These are phyloP conservation scores for Cucurbita moschata DNA, from an alignment of 306 rosid species.

Conservation along the genomic window DNA sequence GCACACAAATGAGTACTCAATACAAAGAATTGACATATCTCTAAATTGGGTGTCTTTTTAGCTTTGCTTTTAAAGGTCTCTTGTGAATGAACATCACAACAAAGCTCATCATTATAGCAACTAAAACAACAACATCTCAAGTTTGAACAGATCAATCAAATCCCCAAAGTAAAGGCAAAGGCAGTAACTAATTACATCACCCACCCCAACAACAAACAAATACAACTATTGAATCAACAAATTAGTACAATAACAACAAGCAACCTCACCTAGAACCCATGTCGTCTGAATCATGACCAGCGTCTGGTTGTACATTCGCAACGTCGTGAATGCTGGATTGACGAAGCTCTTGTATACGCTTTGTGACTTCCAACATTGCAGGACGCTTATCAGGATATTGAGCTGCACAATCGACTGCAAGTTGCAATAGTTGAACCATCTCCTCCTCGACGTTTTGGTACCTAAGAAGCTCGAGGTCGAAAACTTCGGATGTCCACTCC, in stretches of 20 bases:
- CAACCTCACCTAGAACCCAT: conserved; percentile 13
- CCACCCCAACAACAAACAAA: conserved; percentile 8
- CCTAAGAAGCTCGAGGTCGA: conserved; percentile 37
- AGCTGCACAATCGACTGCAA: conserved; percentile 36
- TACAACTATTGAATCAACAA: not conserved
- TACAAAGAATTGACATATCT: not conserved
- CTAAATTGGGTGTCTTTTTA: not conserved
- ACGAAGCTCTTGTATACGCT: conserved; percentile 32
- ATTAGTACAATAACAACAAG: not conserved
- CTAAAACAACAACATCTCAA: not conserved
- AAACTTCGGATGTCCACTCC: conserved; percentile 43
- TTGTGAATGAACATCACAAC: conserved; percentile 9
- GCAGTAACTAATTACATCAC: conserved; percentile 11
- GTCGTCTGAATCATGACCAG: conserved; percentile 8
- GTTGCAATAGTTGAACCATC: conserved; percentile 44
- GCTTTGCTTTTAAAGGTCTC: not conserved
- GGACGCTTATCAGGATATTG: conserved; percentile 41
- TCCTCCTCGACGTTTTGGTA: conserved; percentile 35
- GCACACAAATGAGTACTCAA: not conserved
- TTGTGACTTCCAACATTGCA: conserved; percentile 21
- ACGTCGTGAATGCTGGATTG: conserved; percentile 16
- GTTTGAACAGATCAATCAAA: conserved; percentile 2
- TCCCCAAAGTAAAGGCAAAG: conserved; percentile 7
- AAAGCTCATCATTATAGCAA: not conserved
- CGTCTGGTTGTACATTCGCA: conserved; percentile 2